Evolutionary conservation across 2,329 filamentous ascomycete species (phyloP), one percentile per base, ranked within the genome.

Genomic region (Apiospora rasikravindrae): DNA sequence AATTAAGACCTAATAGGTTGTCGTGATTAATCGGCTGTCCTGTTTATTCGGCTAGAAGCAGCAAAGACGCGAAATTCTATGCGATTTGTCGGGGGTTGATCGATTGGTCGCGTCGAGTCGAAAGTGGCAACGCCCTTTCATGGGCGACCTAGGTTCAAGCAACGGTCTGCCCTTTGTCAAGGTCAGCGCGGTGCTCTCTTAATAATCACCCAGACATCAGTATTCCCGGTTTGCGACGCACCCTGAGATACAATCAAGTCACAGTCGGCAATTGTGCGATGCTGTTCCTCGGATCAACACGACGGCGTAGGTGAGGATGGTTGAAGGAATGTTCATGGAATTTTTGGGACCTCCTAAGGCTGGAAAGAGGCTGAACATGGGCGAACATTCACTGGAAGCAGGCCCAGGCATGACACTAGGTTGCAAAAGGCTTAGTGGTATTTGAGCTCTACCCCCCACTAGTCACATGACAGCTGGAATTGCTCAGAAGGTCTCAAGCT

Each of bases 301-400:
- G 40, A 64, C 66, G 42, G 3, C n/a, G 66, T 45, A 64, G 19
- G 57, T 64, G 33, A 64, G n/a, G 66, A 44, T 68, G 40, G 37
- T 40, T 47, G 68, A 53, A 69, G 68, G 68, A 57, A 57, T 69
- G 68, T 51, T 51, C 26, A 26, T 51, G 24, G 42, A 51, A 51
- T 57, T 69, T 69, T 69, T 69, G 53, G 68, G 68, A 64, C 57
- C 19, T n/a, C 57, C 53, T 22, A 33, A 49, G 26, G 67, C 45
- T 37, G 33, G 2, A 47, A 57, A 57, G 68, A 69, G 47, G 68
- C 47, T 57, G 45, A 69, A 40, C 47, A 51, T 51, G 47, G 68
- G 47, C 47, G 57, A 69, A 57, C 68, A 69, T 69, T n/a, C 44
- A 33, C 67, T 49, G 67, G 47, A 69, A 69, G 44, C 67, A 69